These are phyloP conservation scores for Hypoxylon sp. DNA, from an alignment of 2,329 filamentous ascomycete species.

Conservation along the genomic window DNA sequence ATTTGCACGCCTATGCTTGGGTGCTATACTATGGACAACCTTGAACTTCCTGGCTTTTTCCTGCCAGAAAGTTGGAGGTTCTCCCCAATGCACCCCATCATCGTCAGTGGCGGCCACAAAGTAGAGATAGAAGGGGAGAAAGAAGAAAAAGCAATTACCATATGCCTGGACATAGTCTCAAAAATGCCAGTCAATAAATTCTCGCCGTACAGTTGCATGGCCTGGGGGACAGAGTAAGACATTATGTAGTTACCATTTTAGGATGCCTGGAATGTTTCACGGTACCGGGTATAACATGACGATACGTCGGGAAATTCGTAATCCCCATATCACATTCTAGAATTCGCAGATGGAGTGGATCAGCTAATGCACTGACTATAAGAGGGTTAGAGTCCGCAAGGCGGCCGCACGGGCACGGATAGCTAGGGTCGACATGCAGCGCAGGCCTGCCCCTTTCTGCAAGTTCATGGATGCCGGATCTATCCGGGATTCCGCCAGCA, in stretches of 20 bases:
- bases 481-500: background rate
- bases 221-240: background rate
- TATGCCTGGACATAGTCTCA: background rate
- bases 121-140: too few species aligned
- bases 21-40: background rate
- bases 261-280: background rate
- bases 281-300: background rate
- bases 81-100: background rate
- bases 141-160: background rate
- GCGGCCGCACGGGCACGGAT: background rate
- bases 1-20: background rate
- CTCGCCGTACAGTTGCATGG: background rate
- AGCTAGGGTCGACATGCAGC: background rate
- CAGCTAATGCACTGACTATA: background rate
- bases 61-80: background rate
- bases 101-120: background rate
- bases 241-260: background rate
- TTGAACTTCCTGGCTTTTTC: background rate
- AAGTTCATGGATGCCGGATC: background rate
- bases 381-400: background rate
- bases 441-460: background rate
- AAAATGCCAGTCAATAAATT: background rate
- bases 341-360: background rate
- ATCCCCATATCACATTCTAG: background rate
- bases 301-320: background rate